Conservation (phyloP, 345 rosid genomes). For the Pelargonium nanum region DNA sequence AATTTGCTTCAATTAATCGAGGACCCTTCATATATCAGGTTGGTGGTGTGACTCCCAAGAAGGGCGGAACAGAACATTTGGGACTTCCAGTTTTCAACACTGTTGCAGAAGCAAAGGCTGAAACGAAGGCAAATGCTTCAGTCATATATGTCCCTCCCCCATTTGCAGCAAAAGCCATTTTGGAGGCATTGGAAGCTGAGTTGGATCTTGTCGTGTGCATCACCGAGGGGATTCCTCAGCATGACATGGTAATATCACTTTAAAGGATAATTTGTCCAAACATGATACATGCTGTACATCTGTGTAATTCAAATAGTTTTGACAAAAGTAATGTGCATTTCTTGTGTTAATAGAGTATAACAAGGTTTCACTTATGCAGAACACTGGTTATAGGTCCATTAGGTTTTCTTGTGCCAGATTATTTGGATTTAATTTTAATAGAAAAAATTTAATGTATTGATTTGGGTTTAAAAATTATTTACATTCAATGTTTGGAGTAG, state of each 20-base stretch:
- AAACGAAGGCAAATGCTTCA: constrained; percentile 90
- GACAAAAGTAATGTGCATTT: not conserved
- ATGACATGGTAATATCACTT: constrained; percentile 61
- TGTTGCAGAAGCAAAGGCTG: constrained; percentile 94
- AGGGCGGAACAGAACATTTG: constrained; percentile 93
- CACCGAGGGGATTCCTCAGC: constrained; percentile 94
- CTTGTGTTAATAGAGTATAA: not conserved
- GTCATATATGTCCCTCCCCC: constrained; percentile 94
- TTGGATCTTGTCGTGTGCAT: constrained; percentile 86
- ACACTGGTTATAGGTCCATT: not conserved
- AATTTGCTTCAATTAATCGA: not conserved
- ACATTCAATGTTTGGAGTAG: not conserved
- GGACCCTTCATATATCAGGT: constrained; percentile 32
- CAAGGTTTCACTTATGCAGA: not conserved
- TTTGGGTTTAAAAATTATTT: not conserved
- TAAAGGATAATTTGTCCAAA: no score
- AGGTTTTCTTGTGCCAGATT: not conserved
- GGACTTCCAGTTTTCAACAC: constrained; percentile 91
- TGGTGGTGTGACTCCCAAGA: constrained; percentile 96
- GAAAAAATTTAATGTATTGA: not conserved
- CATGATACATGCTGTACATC: not conserved
- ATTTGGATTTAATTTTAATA: not conserved
- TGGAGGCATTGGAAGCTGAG: constrained; percentile 94
- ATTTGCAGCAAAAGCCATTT: constrained; percentile 90
- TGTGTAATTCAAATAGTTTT: not conserved